Evolutionary conservation across 345 rosid genomes (phyloP), one percentile per base, ranked within the genome.

Genomic region (Hibiscus syriacus): DNA sequence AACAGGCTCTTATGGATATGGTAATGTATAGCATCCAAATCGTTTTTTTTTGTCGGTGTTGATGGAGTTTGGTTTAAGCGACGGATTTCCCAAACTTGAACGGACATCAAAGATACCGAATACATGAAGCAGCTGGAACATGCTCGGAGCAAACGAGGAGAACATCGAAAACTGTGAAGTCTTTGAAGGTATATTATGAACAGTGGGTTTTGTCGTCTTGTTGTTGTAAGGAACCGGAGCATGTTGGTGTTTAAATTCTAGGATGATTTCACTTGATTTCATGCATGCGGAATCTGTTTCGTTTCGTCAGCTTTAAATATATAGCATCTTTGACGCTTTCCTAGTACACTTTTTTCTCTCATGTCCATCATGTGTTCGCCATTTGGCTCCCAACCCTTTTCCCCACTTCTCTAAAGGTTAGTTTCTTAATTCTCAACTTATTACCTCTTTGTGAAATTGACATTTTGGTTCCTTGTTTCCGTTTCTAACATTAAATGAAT

Each of bases 201-300:
- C 1, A 26, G 36, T 70, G 49, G 38, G n/a, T 2, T 74, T 75
- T 75, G 81, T 80, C 81, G 26, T 53, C 10, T 75, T 45, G 50
- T 49, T 20, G 5, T 1, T 48, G 72, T 59, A 54, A 36, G 59
- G 13, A 20, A 52, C 3, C 25, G 19, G 81, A 67, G 78, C 67
- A 81, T 41, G 64, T 0, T 0, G 12, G 25, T 50, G 16, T 73
- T 80, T 80, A 80, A 75, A 80, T 80, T 70, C 79, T 17, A 48
- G 13, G 1, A n/a, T 48, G 68, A 74, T 22, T 22, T 67, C 72
- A 65, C 29, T 59, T 17, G 62, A 9, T 72, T 49, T 69, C 71
- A 23, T 11, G 6, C 4, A 49, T 63, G 79, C 76, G 46, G 64
- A 22, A 55, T 55, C 66, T 70, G 68, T 70, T 58, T n/a, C n/a